Base-by-base conservation (phyloP, 306 rosid species). In the Parietaria judaica region DNA sequence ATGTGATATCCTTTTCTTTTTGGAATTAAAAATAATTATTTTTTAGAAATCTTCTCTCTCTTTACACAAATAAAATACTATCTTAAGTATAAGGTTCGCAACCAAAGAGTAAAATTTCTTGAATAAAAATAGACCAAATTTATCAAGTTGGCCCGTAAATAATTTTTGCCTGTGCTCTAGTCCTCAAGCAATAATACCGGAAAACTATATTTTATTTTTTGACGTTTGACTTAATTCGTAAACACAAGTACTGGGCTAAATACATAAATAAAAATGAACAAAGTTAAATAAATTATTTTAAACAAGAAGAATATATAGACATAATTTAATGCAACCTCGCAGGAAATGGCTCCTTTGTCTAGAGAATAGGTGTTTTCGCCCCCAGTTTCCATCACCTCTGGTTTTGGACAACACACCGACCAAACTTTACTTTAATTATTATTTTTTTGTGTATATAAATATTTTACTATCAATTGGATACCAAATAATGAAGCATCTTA, bases 361-460 rank as follows among this genome's bases (percentile, higher is more conserved):
- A 7, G 64, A 46, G 31, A 13, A 36, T 14, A n/a, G 62, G 64
- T 11, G 7, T 17, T 60, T 45, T 14, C 52, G 64, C 64, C 64
- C 64, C 64, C 11, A 17, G 64, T 60, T 60, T 60, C 64, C 14
- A 59, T 14, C 49, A 60, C 36, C 64, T 43, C 64, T 60, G 64
- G 64, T 60, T 60, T 60, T 60, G 51, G 51, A 60, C 64, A 60
- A 44, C 11, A 44, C 64, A 43, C 64, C 54, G 66, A 61, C 66
- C 55, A 49, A 53, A 36, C 11, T 57, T 57, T 51, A 12, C 6
- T 11, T 13, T 11, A 31, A 4, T 56, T 8, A 39, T 43, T 10
- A 44, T 10, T 60, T 34, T 61, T 31, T 45, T 46, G 4, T 57
- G 36, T 13, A 6, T 38, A 1, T 11, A 9, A 39, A 14, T 39